Conservation (phyloP, 768 basidiomycete genomes). For the Lactarius deliciosus region DNA sequence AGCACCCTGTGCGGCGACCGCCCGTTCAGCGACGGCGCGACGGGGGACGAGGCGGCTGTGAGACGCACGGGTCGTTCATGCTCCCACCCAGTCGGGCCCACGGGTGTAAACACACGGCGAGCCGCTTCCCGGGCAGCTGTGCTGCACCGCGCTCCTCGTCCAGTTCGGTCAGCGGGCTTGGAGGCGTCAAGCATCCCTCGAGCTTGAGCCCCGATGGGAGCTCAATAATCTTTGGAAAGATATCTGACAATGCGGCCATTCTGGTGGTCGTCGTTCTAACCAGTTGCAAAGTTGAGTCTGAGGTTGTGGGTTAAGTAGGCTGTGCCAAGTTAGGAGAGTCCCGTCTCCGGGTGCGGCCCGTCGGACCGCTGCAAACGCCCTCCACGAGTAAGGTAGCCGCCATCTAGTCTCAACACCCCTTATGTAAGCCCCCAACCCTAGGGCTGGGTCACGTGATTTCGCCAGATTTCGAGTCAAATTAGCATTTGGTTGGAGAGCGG, state of each 20-base stretch:
- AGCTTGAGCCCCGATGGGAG: conserved; percentile 26
- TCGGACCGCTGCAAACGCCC: neutral
- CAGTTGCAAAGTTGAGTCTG: neutral
- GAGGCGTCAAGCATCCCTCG: conserved; percentile 22
- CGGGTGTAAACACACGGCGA: conserved; percentile 76
- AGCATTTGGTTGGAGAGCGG: too few species aligned
- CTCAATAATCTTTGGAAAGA: conserved; percentile 22
- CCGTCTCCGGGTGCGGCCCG: neutral
- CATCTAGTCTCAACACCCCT: too few species aligned
- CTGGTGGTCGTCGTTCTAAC: neutral
- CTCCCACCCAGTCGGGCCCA: conserved; percentile 84
- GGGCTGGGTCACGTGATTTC: too few species aligned
- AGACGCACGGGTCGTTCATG: conserved; percentile 72
- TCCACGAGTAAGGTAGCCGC: too few species aligned
- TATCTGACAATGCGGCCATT: conserved; percentile 11
- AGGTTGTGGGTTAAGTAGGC: neutral
- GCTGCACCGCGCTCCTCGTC: conserved; percentile 24
- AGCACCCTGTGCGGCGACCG: conserved; percentile 43
- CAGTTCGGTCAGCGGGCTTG: conserved; percentile 18
- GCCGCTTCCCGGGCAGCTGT: conserved; percentile 37
- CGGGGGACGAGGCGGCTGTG: neutral
- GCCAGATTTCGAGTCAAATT: too few species aligned
- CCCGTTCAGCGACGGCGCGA: neutral
- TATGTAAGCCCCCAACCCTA: too few species aligned
- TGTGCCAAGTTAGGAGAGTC: neutral